phyloP scores from a whole-genome alignment of 805 yeast genomes.

The Hanseniaspora lachancei region DNA sequence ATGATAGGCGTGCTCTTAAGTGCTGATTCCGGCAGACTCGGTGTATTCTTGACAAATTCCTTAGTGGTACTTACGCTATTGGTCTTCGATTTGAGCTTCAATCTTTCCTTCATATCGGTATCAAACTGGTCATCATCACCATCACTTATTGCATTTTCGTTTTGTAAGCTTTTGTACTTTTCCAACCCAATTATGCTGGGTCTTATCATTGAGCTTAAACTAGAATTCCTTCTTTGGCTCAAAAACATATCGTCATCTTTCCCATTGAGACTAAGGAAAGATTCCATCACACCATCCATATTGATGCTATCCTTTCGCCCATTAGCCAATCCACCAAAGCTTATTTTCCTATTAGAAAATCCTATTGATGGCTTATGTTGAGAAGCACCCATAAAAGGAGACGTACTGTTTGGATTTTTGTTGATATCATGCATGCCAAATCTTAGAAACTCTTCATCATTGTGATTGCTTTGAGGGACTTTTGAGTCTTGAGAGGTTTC shows the following conservation, averaged over 20 bases:
- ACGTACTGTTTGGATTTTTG: conserved; percentile 1
- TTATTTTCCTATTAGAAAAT: conserved; percentile 3
- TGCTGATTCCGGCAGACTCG: not conserved
- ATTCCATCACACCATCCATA: conserved; percentile 11
- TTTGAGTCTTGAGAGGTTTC: conserved; percentile 5
- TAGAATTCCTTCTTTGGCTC: conserved; percentile 17
- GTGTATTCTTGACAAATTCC: not conserved
- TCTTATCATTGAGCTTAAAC: conserved; percentile 13
- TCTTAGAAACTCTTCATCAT: conserved; percentile 8
- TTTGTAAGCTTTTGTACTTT: conserved; percentile 3
- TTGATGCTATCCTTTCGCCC: conserved; percentile 11
- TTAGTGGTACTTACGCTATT: not conserved
- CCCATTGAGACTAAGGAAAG: conserved; percentile 23
- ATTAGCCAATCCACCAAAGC: conserved; percentile 8
- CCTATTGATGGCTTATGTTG: not conserved
- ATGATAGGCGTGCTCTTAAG: not conserved
- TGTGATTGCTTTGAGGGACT: not conserved
- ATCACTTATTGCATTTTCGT: conserved; percentile 12
- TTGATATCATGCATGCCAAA: conserved; percentile 3
- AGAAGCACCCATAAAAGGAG: conserved; percentile 7
- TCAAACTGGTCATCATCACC: conserved; percentile 14
- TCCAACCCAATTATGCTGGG: conserved; percentile 1
- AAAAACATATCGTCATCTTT: conserved; percentile 23
- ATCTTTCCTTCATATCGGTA: not conserved
- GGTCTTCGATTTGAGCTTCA: conserved; percentile 1